Percentiles rank a stretch among this genome's conserved stretches.
These are phyloP conservation scores for Penicillium corylophilum DNA, from an alignment of 2,329 filamentous ascomycete species.

Conservation along the genomic window DNA sequence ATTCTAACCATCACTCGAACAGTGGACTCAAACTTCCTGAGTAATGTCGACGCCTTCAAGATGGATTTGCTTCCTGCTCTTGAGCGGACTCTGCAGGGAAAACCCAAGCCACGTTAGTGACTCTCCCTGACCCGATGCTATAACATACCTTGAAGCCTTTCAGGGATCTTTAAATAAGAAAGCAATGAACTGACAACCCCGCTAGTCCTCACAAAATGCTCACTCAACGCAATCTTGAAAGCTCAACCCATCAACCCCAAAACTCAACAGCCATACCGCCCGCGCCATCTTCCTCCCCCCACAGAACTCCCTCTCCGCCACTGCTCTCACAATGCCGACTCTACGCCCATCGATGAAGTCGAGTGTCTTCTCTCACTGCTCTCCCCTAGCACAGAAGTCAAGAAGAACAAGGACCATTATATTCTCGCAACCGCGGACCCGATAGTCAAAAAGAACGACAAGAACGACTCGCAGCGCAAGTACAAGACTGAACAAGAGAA, in stretches of 20 bases:
- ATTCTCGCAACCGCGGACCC: constrained; percentile 47
- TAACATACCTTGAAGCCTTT: background rate
- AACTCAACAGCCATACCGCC: constrained; percentile 41
- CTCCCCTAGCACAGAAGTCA: constrained; percentile 37
- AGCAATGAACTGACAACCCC: constrained; percentile 9
- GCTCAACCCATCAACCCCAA: constrained; percentile 39
- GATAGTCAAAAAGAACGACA: constrained; percentile 22
- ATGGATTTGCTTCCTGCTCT: constrained; percentile 81
- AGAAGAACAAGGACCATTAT: constrained; percentile 51
- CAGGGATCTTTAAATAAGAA: background rate
- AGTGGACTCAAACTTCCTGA: constrained; percentile 83
- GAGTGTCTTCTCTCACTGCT: constrained; percentile 48
- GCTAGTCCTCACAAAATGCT: constrained; percentile 71
- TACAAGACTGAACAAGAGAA: constrained; percentile 31
- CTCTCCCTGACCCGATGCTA: background rate
- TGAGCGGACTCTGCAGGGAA: constrained; percentile 79
- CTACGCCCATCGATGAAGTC: constrained; percentile 44
- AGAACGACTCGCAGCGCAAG: constrained; percentile 34
- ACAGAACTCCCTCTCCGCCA: constrained; percentile 47
- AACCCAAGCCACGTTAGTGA: constrained; percentile 73
- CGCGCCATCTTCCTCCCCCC: constrained; percentile 46
- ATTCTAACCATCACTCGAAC: constrained; percentile 20
- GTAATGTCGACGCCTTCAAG: constrained; percentile 77
- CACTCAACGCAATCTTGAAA: constrained; percentile 45
- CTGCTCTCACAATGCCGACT: constrained; percentile 47